Evolutionary conservation across 306 rosid genomes (phyloP).

Genomic region (barrel medic (Medicago truncatula)): DNA sequence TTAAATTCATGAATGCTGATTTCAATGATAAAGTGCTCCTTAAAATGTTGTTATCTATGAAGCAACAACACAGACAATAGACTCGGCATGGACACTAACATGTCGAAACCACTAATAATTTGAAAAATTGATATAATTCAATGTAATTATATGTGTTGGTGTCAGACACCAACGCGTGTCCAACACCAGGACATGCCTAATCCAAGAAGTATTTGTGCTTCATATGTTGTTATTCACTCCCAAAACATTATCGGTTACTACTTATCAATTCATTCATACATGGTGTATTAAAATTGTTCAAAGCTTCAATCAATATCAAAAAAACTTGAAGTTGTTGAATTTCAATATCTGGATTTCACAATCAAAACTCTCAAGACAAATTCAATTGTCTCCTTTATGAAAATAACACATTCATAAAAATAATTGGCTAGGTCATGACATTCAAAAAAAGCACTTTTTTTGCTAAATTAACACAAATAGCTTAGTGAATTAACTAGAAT

Average conservation of each 20-base stretch:
- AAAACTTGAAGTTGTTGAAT: slow-evolving; percentile 12
- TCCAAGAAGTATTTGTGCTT: too few relatives aligned
- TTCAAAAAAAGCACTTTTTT: slow-evolving; percentile 4
- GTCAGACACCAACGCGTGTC: too few relatives aligned
- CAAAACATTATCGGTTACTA: slow-evolving; percentile 18
- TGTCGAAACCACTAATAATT: too few relatives aligned
- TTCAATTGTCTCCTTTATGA: slow-evolving; percentile 18
- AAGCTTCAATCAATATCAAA: slow-evolving; percentile 33
- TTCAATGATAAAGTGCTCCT: neutral
- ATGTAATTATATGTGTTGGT: too few relatives aligned
- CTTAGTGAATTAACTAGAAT: slow-evolving; percentile 17
- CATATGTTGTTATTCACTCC: too few relatives aligned
- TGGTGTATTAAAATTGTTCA: slow-evolving; percentile 21
- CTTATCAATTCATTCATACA: slow-evolving; percentile 25
- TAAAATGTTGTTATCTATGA: too few relatives aligned
- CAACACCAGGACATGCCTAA: too few relatives aligned
- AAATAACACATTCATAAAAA: slow-evolving; percentile 7
- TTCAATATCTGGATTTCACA: slow-evolving; percentile 16
- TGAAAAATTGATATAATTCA: too few relatives aligned
- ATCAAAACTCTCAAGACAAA: slow-evolving; percentile 2
- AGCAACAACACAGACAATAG: too few relatives aligned
- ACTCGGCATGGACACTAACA: too few relatives aligned
- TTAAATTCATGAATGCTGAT: neutral
- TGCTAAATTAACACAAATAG: neutral
- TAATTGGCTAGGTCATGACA: slow-evolving; percentile 21